Evolutionary conservation across 108 stramenopile genomes (phyloP).

Genomic region (Discostella pseudostelligera): DNA sequence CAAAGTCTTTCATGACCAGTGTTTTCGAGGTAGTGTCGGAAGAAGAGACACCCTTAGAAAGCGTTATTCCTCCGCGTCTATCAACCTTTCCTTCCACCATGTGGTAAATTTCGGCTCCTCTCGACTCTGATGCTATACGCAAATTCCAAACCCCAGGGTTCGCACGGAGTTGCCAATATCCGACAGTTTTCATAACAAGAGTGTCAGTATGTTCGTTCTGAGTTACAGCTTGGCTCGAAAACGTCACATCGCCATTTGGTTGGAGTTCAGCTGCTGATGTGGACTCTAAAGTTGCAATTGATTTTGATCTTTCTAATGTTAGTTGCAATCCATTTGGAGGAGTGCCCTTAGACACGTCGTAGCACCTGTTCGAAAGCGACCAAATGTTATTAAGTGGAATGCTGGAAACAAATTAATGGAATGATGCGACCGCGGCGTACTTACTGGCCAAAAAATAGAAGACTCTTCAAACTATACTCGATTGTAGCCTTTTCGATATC

Average conservation of each 20-base stretch:
- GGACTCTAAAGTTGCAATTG: not conserved
- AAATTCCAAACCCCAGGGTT: conserved; percentile 92
- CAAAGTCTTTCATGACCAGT: conserved; percentile 75
- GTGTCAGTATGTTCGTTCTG: conserved; percentile 77
- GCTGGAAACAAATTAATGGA: no score
- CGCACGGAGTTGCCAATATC: conserved; percentile 97
- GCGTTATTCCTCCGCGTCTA: conserved; percentile 16
- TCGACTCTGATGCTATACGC: conserved; percentile 65
- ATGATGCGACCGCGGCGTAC: no score
- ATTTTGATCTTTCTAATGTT: conserved; percentile 59
- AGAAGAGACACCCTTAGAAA: conserved; percentile 18
- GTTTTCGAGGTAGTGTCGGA: conserved; percentile 43
- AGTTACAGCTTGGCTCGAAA: no score
- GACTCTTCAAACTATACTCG: conserved; percentile 83
- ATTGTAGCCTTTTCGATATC: conserved; percentile 57
- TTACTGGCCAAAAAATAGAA: conserved; percentile 92
- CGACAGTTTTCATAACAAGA: conserved; percentile 96
- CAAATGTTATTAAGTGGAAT: no score
- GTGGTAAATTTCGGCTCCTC: conserved; percentile 89
- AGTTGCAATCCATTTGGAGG: conserved; percentile 96
- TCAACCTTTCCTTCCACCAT: conserved; percentile 63
- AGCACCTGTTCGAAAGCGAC: no score
- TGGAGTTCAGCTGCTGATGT: conserved; percentile 26
- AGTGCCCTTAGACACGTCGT: conserved; percentile 54
- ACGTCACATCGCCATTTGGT: conserved; percentile 12